phyloP scores from a whole-genome alignment of 352 stramenopile genomes.

The Globisporangium paroecandrum region DNA sequence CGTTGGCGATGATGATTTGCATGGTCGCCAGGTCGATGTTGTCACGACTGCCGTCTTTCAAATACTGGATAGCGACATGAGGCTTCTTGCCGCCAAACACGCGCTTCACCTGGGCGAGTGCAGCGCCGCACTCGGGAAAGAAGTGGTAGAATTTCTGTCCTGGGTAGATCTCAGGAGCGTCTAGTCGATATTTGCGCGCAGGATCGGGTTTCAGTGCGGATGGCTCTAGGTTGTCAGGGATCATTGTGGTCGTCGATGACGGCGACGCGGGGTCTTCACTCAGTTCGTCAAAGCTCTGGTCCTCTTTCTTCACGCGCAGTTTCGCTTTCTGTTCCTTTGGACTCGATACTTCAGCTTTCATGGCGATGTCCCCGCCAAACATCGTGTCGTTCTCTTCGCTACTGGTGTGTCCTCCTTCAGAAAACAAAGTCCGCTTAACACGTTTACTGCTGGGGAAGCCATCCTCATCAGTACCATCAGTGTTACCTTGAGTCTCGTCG shows the following conservation, averaged over 20 bases:
- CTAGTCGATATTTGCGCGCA: conserved; percentile 44
- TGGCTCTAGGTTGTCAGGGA: conserved; percentile 35
- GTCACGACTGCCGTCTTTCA: conserved; percentile 50
- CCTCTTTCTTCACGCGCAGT: conserved; percentile 12
- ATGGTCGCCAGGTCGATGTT: conserved; percentile 61
- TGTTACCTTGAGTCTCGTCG: conserved; percentile 13
- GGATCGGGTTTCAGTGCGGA: conserved; percentile 45
- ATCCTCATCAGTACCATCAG: conserved; percentile 14
- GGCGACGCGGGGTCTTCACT: conserved; percentile 5
- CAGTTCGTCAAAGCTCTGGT: conserved; percentile 7
- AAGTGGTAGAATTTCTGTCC: conserved; percentile 79
- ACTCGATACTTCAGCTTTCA: background rate
- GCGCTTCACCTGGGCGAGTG: conserved; percentile 67
- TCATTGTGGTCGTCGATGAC: background rate
- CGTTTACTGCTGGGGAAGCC: conserved; percentile 25
- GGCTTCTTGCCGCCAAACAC: conserved; percentile 80
- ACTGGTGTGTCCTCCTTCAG: conserved; percentile 48
- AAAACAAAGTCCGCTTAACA: conserved; percentile 70
- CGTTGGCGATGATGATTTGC: conserved; percentile 81
- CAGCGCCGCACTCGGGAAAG: conserved; percentile 50
- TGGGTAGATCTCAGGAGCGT: conserved; percentile 44
- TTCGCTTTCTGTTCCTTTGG: background rate
- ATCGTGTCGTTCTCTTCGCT: conserved; percentile 53
- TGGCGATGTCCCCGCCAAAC: background rate
- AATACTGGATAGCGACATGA: conserved; percentile 62